Evolutionary conservation across 495 filamentous ascomycete species (phyloP), one percentile per base, ranked within the genome.

Genomic region (Friedmanniomyces endolithicus): DNA sequence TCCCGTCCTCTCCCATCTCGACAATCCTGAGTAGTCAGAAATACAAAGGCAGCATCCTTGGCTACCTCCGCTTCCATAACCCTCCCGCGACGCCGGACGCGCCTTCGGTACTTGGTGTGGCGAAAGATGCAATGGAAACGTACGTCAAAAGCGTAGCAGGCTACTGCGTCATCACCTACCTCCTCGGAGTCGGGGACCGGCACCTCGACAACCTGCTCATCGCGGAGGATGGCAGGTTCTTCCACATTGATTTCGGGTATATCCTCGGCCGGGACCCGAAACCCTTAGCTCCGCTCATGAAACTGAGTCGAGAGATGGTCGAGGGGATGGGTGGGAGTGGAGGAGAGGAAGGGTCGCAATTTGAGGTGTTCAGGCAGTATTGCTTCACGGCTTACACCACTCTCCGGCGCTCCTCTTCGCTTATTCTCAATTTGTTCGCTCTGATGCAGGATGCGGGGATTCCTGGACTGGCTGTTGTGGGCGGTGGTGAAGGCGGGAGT

Each of bases 91-190:
- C 84, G 12, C 76, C 74, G 23, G 37, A 40, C 48, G 84, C 84
- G 8, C 86, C 88, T 0, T 37, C 33, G 17, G 20, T 62, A 12
- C 76, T 94, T 0, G 90, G 94, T 2, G 84, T 99, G 22, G 84
- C 90, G 46, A 88, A 89, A 63, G 89, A 94, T 50, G 82, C 88
- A 0, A 86, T 97, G 76, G 92, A 99, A 58, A 95, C 85, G 12
- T 99, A 94, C 66, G 79, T 96, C 67, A 95, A 89, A 64, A 94
- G 87, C 17, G 95, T 92, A 64, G 92, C 92, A 1, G 92, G 92
- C 23, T 99, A 99, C 70, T 96, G 94, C 67, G 92, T 99, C 19
- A 96, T 99, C 64, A 99, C 92, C 0, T 99, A 97, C 70, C 82
- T 99, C 34, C 82, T 99, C n/a, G 92, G 92, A 27, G 92, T 99